Evolutionary conservation across 164 flowering plant species (phyloP).

Genomic region (Nelumbo lutea): DNA sequence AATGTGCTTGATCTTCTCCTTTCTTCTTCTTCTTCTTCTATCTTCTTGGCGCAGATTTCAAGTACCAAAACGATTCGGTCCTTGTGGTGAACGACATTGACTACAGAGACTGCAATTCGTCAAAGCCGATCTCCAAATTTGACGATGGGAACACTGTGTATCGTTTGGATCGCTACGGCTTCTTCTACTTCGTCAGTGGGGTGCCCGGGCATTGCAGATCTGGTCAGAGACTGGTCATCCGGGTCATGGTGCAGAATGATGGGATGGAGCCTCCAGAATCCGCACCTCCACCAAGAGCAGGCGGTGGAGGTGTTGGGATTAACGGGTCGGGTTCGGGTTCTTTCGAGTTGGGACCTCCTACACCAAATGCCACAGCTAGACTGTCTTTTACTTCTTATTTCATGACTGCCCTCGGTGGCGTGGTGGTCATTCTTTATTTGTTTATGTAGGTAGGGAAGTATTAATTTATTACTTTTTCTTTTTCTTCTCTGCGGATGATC

Average conservation of each 20-base stretch:
- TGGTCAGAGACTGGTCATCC: constrained; percentile 42
- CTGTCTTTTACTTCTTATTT: constrained; percentile 24
- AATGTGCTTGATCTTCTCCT: no score
- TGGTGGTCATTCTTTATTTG: constrained; percentile 24
- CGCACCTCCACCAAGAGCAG: constrained; percentile 23
- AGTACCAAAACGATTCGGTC: constrained; percentile 56
- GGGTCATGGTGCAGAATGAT: constrained; percentile 39
- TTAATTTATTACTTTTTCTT: no score
- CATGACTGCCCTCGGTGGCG: constrained; percentile 24
- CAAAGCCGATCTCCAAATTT: constrained; percentile 27
- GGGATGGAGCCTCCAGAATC: constrained; percentile 9
- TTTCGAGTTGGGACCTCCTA: constrained; percentile 7
- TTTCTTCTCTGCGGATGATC: no score
- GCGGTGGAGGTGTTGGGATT: constrained; percentile 8
- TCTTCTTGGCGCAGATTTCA: constrained; percentile 33
- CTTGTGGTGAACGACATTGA: constrained; percentile 37
- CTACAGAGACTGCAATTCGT: constrained; percentile 32
- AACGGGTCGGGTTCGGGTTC: constrained; percentile 11
- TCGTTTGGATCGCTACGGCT: constrained; percentile 40
- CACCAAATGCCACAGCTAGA: constrained; percentile 24
- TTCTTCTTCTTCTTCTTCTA: neutral
- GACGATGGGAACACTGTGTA: constrained; percentile 40
- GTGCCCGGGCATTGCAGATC: constrained; percentile 32
- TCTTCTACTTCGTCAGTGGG: constrained; percentile 59
- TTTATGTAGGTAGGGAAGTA: constrained; percentile 11